Evolutionary conservation across 768 basidiomycete species (phyloP), one percentile per base, ranked within the genome.

Genomic region (Lentinus brumalis): DNA sequence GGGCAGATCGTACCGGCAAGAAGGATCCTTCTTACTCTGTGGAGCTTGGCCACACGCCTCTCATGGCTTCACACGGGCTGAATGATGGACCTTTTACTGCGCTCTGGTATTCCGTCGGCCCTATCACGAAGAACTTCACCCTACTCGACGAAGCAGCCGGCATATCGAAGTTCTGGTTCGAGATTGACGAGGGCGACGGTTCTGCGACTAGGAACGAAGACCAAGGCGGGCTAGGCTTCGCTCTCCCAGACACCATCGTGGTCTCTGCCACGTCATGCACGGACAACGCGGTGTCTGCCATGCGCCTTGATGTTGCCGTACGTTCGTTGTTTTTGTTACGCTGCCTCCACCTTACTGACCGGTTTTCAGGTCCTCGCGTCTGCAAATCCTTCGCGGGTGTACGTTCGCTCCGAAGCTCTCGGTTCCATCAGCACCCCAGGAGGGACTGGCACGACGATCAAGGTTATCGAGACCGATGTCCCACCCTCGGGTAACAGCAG

Each of bases 91-190:
- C 70, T 52, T 74, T 60, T 58, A 77, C 79, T 52, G 70, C 75
- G 40, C 75, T 76, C 63, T 83, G 80, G 69, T 69, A 77, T 56
- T 81, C 79, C 61, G 67, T 78, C n/a, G 78, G 78, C 5, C 77
- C 76, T 2, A 73, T 39, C 2, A 35, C 52, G 15, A n/a, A n/a
- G 12, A 39, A 31, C 52, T 21, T 16, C 52, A 39, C 38, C 4
- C 14, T 39, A 39, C 35, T 82, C 58, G 67, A 77, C 64, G 61
- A 75, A 7, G 59, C 73, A 5, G 69, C 68, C 9, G 81, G 80
- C n/a, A 74, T 83, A 54, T 75, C 79, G 35, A 78, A 76, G 38
- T 82, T 82, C 67, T 82, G 80, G 80, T 83, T 83, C 66, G 70
- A 75, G 30, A 77, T 82, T 7, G 75, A 82, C 60, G 79, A 81